Evolutionary conservation across 768 basidiomycete genomes (phyloP).

Genomic region (Paxillus rubicundulus): DNA sequence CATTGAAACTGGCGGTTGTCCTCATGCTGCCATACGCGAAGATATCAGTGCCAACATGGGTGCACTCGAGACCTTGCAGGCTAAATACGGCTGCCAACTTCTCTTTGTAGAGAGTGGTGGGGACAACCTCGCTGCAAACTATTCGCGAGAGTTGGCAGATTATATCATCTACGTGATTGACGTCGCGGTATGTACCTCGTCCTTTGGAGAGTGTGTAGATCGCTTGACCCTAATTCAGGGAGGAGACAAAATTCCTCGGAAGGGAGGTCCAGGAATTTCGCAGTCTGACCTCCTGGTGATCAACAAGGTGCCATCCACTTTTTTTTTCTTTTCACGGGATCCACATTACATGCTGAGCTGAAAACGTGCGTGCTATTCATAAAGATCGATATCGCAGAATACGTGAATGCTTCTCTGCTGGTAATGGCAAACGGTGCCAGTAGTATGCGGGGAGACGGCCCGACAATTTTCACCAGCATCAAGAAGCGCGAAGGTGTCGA

Average conservation of each 20-base stretch:
- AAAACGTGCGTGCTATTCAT: background rate
- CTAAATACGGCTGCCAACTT: slow-evolving; percentile 84
- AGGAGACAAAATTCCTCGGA: slow-evolving; percentile 97
- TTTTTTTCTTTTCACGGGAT: background rate
- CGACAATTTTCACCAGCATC: slow-evolving; percentile 88
- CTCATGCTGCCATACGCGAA: slow-evolving; percentile 96
- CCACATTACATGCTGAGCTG: background rate
- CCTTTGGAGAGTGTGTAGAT: background rate
- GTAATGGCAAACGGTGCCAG: slow-evolving; percentile 95
- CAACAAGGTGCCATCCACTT: slow-evolving; percentile 67
- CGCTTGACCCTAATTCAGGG: slow-evolving; percentile 50
- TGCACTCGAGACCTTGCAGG: slow-evolving; percentile 91
- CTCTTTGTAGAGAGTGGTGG: slow-evolving; percentile 96
- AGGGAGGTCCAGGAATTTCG: slow-evolving; percentile 97
- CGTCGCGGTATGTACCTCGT: slow-evolving; percentile 56
- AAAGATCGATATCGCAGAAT: slow-evolving; percentile 89
- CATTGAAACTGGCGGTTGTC: slow-evolving; percentile 97
- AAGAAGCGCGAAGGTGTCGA: slow-evolving; percentile 75
- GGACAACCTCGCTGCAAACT: slow-evolving; percentile 96
- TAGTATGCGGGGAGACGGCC: slow-evolving; percentile 91
- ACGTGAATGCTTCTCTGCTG: slow-evolving; percentile 89
- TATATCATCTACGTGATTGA: slow-evolving; percentile 95
- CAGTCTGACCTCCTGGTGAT: slow-evolving; percentile 92
- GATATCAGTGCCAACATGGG: slow-evolving; percentile 98
- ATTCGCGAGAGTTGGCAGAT: slow-evolving; percentile 93